phyloP scores from a whole-genome alignment of 2,329 filamentous ascomycete genomes.

The Nemania bipapillata region DNA sequence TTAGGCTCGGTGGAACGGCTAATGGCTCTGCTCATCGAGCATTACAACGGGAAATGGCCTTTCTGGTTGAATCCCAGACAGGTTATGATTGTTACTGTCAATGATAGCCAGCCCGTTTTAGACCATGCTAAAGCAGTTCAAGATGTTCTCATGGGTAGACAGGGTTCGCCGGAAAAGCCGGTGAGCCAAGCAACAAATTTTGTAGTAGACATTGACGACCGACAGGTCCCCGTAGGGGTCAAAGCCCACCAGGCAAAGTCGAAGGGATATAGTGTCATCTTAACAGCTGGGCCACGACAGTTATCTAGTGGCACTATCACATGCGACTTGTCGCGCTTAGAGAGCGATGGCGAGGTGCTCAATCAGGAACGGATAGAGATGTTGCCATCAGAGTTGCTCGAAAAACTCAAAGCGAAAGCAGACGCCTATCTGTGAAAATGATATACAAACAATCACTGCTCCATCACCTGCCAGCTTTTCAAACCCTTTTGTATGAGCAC shows the following conservation, averaged over 20 bases:
- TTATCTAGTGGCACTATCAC: conserved; percentile 67
- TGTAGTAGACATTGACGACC: conserved; percentile 76
- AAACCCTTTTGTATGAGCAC: neutral
- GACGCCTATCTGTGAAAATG: conserved; percentile 60
- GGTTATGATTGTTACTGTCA: conserved; percentile 77
- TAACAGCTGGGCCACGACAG: conserved; percentile 76
- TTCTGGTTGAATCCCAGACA: conserved; percentile 90
- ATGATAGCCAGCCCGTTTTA: conserved; percentile 66
- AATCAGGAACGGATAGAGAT: conserved; percentile 55
- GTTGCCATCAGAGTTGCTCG: conserved; percentile 58
- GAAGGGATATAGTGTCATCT: conserved; percentile 77
- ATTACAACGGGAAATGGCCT: conserved; percentile 81
- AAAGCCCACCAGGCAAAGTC: conserved; percentile 78
- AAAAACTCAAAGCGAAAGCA: conserved; percentile 59
- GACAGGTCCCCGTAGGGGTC: conserved; percentile 70
- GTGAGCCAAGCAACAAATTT: conserved; percentile 69
- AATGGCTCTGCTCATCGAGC: conserved; percentile 85
- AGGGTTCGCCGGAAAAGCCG: conserved; percentile 52
- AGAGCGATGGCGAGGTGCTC: conserved; percentile 26
- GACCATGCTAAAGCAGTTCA: conserved; percentile 61
- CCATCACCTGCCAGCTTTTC: neutral
- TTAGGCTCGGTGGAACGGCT: conserved; percentile 86
- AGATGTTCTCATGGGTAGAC: conserved; percentile 63
- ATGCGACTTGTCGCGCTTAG: conserved; percentile 56
- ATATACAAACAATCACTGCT: conserved; percentile 38